Percentiles rank a stretch among this genome's conserved stretches.
Conservation (phyloP, 768 basidiomycete genomes). For the Lactarius quietus region DNA sequence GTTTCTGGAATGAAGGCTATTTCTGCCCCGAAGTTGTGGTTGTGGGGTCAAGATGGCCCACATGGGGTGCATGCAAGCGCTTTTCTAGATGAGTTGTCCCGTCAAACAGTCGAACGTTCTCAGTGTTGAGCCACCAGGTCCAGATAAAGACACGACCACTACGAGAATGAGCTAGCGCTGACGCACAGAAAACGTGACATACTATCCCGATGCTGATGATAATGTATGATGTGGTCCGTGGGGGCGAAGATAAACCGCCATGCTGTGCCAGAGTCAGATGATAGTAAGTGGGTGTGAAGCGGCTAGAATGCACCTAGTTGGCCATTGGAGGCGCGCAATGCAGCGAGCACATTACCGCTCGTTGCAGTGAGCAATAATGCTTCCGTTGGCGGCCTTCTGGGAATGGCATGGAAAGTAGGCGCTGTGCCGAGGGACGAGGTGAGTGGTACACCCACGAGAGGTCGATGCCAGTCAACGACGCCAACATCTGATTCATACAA, state of each 20-base stretch:
- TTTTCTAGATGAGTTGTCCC: slow-evolving; percentile 68
- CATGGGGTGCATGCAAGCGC: slow-evolving; percentile 46
- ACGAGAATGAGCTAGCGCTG: not conserved
- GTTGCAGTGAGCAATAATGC: slow-evolving; percentile 66
- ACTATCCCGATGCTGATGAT: slow-evolving; percentile 58
- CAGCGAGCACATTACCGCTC: slow-evolving; percentile 72
- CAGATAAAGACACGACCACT: slow-evolving; percentile 76
- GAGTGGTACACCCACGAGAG: slow-evolving; percentile 69
- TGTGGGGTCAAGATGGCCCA: slow-evolving; percentile 49
- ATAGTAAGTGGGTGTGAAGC: not conserved
- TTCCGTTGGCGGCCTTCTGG: slow-evolving; percentile 31
- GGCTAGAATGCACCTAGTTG: slow-evolving; percentile 53
- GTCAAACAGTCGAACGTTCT: slow-evolving; percentile 62
- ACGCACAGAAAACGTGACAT: slow-evolving; percentile 28
- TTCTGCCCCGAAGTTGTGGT: slow-evolving; percentile 58
- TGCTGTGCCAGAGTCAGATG: slow-evolving; percentile 37
- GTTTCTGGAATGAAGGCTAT: slow-evolving; percentile 41
- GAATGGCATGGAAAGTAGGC: slow-evolving; percentile 53
- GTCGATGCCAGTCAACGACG: slow-evolving; percentile 84
- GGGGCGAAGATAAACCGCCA: slow-evolving; percentile 81
- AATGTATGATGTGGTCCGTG: slow-evolving; percentile 63
- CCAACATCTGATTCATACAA: slow-evolving; percentile 75
- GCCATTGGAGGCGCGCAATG: slow-evolving; percentile 63
- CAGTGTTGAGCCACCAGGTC: slow-evolving; percentile 63
- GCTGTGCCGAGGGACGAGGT: slow-evolving; percentile 46